These are phyloP conservation scores for Penicillium aurantiogriseum DNA, from an alignment of 2,329 filamentous ascomycete genomes.

Conservation along the genomic window DNA sequence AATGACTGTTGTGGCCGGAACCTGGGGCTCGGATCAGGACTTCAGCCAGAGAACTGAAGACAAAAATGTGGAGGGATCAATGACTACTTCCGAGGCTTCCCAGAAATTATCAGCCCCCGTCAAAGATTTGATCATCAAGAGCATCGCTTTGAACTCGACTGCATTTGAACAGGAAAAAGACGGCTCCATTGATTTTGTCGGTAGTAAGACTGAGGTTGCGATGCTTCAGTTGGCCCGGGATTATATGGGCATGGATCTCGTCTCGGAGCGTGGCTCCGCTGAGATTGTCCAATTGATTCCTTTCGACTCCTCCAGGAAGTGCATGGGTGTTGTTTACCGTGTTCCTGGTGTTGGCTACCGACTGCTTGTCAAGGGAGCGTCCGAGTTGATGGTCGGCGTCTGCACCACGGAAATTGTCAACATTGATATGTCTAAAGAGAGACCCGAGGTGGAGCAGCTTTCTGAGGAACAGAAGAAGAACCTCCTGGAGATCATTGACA, in stretches of 20 bases:
- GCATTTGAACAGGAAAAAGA: slow-evolving; percentile 74
- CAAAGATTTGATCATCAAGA: slow-evolving; percentile 41
- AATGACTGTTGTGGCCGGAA: slow-evolving; percentile 74
- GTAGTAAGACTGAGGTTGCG: slow-evolving; percentile 75
- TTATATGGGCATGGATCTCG: slow-evolving; percentile 65
- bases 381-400: slow-evolving; percentile 46
- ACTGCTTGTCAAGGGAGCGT: slow-evolving; percentile 50
- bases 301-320: slow-evolving; percentile 74
- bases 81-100: slow-evolving; percentile 29
- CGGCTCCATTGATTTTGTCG: slow-evolving; percentile 65
- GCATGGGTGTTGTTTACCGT: slow-evolving; percentile 52
- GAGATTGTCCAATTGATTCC: slow-evolving; percentile 66
- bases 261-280: slow-evolving; percentile 61
- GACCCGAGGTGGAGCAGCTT: slow-evolving; percentile 26
- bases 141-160: slow-evolving; percentile 58
- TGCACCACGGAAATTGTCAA: slow-evolving; percentile 37
- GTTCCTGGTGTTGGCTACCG: slow-evolving; percentile 42
- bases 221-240: slow-evolving; percentile 68
- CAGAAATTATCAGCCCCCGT: slow-evolving; percentile 33
- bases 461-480: slow-evolving; percentile 27
- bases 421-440: slow-evolving; percentile 26
- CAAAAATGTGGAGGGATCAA: slow-evolving; percentile 15
- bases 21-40: slow-evolving; percentile 59
- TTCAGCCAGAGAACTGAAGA: slow-evolving; percentile 48
- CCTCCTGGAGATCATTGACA: slow-evolving; percentile 39